Evolutionary conservation across 2,329 filamentous ascomycete species (phyloP).

Genomic region (Sarocladium kiliense): DNA sequence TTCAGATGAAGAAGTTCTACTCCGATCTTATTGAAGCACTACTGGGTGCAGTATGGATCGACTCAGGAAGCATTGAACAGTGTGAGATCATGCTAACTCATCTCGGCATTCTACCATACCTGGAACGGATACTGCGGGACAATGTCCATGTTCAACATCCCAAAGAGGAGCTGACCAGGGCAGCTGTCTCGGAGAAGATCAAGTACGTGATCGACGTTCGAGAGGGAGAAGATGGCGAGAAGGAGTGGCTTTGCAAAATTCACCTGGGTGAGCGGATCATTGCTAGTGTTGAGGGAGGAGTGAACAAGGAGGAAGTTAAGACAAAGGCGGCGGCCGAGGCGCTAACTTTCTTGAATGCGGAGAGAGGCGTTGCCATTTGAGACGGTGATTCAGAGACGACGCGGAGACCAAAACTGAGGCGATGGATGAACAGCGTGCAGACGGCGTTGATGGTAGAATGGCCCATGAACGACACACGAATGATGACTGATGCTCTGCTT

Average conservation of each 20-base stretch:
- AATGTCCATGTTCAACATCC: constrained; percentile 55
- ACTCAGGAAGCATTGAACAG: constrained; percentile 57
- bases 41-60: constrained; percentile 78
- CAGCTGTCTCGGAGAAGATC: constrained; percentile 48
- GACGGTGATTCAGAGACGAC: not conserved
- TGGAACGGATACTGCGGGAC: constrained; percentile 57
- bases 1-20: constrained; percentile 70
- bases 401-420: not conserved
- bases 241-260: constrained; percentile 40
- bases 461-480: not conserved
- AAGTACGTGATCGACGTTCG: constrained; percentile 41
- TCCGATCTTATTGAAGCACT: constrained; percentile 80
- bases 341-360: constrained; percentile 27
- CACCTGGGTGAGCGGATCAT: constrained; percentile 42
- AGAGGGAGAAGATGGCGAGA: constrained; percentile 16
- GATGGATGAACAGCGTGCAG: not conserved
- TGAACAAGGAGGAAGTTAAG: constrained; percentile 47
- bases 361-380: not conserved
- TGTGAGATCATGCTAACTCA: constrained; percentile 58
- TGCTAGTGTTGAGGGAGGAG: constrained; percentile 38
- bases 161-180: constrained; percentile 62
- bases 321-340: constrained; percentile 51
- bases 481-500: not conserved
- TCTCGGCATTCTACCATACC: constrained; percentile 59
- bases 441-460: not conserved